Percentiles rank a stretch among this genome's conserved stretches.
phyloP scores from a whole-genome alignment of 768 basidiomycete species.

The Trametes meyenii region DNA sequence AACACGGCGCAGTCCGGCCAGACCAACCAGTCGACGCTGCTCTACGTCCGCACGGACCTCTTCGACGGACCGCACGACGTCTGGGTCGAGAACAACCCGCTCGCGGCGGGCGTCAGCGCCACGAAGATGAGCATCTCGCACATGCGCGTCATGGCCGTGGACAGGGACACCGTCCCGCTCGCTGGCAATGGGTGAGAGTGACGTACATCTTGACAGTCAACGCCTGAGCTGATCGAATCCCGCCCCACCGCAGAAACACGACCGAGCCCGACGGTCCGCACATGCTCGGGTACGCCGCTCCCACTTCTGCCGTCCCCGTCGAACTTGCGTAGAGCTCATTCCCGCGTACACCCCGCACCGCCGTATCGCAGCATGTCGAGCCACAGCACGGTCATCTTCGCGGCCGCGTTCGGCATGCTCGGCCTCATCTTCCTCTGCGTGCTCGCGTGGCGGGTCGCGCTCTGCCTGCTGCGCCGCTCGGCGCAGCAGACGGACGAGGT shows the following conservation, averaged over 20 bases:
- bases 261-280: no score
- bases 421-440: slow-evolving; percentile 15
- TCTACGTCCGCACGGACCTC: slow-evolving; percentile 10
- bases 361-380: background rate
- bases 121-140: slow-evolving; percentile 8
- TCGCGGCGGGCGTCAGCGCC: background rate
- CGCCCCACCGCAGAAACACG: no score
- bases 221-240: no score
- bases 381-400: slow-evolving; percentile 4
- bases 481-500: background rate
- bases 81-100: slow-evolving; percentile 20
- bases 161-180: background rate
- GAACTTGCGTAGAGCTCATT: background rate
- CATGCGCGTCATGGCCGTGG: background rate
- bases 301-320: no score
- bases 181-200: background rate
- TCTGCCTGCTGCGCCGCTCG: background rate
- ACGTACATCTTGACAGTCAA: background rate
- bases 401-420: slow-evolving; percentile 4
- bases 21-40: background rate
- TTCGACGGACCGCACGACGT: slow-evolving; percentile 1
- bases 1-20: slow-evolving; percentile 5
- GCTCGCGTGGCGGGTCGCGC: slow-evolving; percentile 3
- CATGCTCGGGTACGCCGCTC: background rate
- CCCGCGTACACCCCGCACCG: background rate